Evolutionary conservation across 345 rosid species (phyloP).

Genomic region (Syzygium jambos): DNA sequence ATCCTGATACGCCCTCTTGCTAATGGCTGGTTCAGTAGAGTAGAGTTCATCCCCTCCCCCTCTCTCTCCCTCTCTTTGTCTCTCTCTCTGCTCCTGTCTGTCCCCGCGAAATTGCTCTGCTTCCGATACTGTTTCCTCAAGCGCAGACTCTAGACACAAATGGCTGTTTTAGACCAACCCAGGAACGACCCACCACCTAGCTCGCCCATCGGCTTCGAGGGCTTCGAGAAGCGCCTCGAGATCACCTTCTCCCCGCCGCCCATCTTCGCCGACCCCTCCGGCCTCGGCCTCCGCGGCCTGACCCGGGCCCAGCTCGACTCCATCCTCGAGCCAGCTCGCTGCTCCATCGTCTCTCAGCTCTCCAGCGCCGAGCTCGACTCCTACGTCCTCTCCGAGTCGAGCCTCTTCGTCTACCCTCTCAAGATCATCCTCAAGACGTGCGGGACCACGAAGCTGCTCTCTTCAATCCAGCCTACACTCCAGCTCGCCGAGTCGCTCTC

Average conservation of each 20-base stretch:
- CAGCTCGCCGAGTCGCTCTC: conserved; percentile 33
- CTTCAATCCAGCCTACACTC: conserved; percentile 43
- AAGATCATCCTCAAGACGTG: conserved; percentile 72
- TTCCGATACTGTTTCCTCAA: not conserved
- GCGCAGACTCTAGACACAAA: not conserved
- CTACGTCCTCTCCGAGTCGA: conserved; percentile 79
- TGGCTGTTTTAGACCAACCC: conserved; percentile 3
- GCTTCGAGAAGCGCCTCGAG: conserved; percentile 72
- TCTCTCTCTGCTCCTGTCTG: not conserved
- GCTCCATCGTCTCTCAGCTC: conserved; percentile 61
- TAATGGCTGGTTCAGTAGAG: conserved; percentile 3
- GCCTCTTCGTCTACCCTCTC: conserved; percentile 53
- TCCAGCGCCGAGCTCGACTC: conserved; percentile 59
- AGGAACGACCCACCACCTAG: not conserved
- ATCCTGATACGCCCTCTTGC: conserved; percentile 40
- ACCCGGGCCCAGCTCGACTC: conserved; percentile 45
- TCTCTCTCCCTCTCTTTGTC: not conserved
- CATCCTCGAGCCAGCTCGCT: conserved; percentile 48
- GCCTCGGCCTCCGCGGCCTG: conserved; percentile 43
- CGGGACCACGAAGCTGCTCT: conserved; percentile 69
- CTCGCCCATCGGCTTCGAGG: conserved; percentile 58
- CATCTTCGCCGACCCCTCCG: conserved; percentile 36
- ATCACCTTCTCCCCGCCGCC: conserved; percentile 45
- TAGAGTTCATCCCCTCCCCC: conserved; percentile 6
- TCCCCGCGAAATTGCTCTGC: not conserved